Evolutionary conservation across 2,329 filamentous ascomycete genomes (phyloP), one percentile per base, ranked within the genome.

Genomic region (Talaromyces verruculosus): DNA sequence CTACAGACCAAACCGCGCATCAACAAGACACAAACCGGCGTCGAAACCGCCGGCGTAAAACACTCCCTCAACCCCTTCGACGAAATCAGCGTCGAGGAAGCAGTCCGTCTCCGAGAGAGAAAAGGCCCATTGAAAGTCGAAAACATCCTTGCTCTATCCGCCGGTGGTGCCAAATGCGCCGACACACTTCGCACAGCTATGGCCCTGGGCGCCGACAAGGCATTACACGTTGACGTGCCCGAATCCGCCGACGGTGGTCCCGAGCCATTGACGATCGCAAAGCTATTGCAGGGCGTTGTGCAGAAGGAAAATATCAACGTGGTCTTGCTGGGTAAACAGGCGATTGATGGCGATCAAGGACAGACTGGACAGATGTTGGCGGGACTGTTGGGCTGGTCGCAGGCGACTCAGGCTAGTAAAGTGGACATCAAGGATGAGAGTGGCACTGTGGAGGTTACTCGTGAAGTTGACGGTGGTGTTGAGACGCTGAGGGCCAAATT

Each of bases 61-160:
- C 94, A 98, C 86, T 93, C 90, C 78, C 94, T 99, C 88, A 99
- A 98, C 85, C 95, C 95, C 22, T 99, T 99, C 82, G 95, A 99
- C 84, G 95, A 99, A 80, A 91, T 99, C 75, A 96, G 93, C 51
- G 89, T 99, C 79, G 95, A 99, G 82, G 95, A 98, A 83, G 92
- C 93, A 61, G 91, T 97, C 61, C 92, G 92, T 47, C 90, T 99
- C 76, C 93, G 95, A 79, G 94, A 98, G 80, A 91, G 91, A 84
- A 91, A 91, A 79, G 87, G 88, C 19, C 85, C 88, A 19, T 84
- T 86, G 69, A 89, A 90, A 73, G 93, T 99, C 68, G 89, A 93
- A 72, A 93, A 97, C 78, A 98, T 99, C 76, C 89, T 95, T 77
- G 91, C 92, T 72, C 88, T 98, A 79, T 91, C 89, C 64, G 93